Conservation (phyloP, 805 yeast genomes). For the Pichia nanzhaoensis region DNA sequence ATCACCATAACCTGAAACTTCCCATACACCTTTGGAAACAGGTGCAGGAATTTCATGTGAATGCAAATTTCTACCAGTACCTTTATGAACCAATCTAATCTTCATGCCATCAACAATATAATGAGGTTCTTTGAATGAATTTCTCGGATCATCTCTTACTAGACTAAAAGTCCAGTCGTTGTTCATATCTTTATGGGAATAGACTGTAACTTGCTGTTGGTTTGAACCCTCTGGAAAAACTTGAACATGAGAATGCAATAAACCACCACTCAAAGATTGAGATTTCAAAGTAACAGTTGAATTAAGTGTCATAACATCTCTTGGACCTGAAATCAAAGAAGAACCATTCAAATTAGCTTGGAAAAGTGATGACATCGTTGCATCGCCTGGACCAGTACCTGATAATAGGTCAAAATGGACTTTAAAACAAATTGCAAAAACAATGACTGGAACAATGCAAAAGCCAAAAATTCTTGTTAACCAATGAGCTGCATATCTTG, state of each 20-base stretch:
- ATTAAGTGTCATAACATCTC: constrained; percentile 53
- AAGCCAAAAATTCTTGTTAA: constrained; percentile 53
- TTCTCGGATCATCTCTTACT: constrained; percentile 39
- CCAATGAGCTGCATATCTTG: constrained; percentile 60
- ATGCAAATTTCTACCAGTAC: constrained; percentile 71
- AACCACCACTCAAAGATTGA: constrained; percentile 64
- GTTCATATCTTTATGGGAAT: constrained; percentile 84
- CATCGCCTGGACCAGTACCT: constrained; percentile 76
- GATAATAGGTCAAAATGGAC: constrained; percentile 71
- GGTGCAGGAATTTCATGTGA: constrained; percentile 79
- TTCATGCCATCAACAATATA: constrained; percentile 54
- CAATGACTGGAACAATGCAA: constrained; percentile 62
- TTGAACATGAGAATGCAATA: constrained; percentile 84
- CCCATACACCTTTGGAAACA: constrained; percentile 56
- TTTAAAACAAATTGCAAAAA: constrained; percentile 70
- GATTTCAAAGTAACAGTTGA: constrained; percentile 55
- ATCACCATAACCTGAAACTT: constrained; percentile 85
- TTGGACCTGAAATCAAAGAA: constrained; percentile 55
- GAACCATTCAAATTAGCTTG: constrained; percentile 71
- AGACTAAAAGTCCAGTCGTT: constrained; percentile 75
- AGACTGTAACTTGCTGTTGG: constrained; percentile 94
- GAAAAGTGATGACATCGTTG: constrained; percentile 66
- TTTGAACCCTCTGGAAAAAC: constrained; percentile 84
- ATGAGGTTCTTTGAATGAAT: constrained; percentile 27
- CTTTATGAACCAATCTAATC: constrained; percentile 65